phyloP scores from a whole-genome alignment of 1,284 basidiomycete genomes.

The Malassezia psittaci region DNA sequence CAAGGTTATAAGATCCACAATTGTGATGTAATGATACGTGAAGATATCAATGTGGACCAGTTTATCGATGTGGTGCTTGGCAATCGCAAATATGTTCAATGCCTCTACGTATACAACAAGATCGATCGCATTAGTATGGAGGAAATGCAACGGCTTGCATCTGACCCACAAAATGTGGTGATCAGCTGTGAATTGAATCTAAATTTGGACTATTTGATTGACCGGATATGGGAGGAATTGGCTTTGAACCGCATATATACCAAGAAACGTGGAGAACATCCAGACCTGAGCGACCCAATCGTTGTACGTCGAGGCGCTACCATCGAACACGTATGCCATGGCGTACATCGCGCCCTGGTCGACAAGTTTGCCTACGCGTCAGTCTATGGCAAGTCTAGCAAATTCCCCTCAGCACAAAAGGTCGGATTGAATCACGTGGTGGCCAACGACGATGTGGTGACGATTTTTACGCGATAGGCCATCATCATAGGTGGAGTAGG shows the following conservation, averaged over 20 bases:
- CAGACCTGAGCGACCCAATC: conserved; percentile 84
- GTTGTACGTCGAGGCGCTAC: conserved; percentile 83
- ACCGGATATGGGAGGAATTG: conserved; percentile 64
- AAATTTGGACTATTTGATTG: conserved; percentile 80
- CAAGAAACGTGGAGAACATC: conserved; percentile 78
- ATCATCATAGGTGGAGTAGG: not conserved
- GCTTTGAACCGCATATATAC: conserved; percentile 61
- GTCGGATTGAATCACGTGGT: conserved; percentile 72
- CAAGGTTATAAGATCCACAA: conserved; percentile 50
- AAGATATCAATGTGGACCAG: conserved; percentile 75
- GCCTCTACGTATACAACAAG: conserved; percentile 78
- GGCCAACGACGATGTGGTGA: conserved; percentile 87
- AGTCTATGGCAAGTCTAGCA: conserved; percentile 41
- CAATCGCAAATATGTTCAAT: conserved; percentile 87
- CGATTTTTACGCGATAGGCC: conserved; percentile 30
- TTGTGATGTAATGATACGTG: conserved; percentile 36
- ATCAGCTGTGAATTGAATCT: conserved; percentile 88
- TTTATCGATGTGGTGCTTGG: conserved; percentile 87
- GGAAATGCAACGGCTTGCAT: conserved; percentile 76
- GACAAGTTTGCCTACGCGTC: conserved; percentile 57
- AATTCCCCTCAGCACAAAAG: conserved; percentile 34
- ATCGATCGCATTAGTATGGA: conserved; percentile 48
- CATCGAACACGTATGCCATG: conserved; percentile 61
- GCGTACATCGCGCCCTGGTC: conserved; percentile 73
- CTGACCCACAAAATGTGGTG: conserved; percentile 74